Evolutionary conservation across 1,284 basidiomycete genomes (phyloP).

Genomic region (Cerioporus squamosus): DNA sequence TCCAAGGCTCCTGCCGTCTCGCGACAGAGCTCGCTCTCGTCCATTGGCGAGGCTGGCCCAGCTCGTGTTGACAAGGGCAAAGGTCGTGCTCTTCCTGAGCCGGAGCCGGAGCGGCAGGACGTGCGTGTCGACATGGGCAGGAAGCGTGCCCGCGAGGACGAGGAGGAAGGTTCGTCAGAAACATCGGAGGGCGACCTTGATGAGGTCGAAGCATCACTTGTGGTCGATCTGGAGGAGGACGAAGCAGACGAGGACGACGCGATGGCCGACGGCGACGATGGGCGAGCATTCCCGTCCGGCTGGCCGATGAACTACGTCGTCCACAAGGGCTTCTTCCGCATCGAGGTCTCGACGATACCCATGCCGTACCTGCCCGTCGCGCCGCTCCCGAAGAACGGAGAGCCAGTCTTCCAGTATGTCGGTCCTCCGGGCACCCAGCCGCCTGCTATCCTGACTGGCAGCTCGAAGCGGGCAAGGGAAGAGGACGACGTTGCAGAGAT

Average conservation of each 20-base stretch:
- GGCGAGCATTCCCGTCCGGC: background rate
- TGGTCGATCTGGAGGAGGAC: background rate
- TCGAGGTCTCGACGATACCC: background rate
- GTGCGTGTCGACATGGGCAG: conserved; percentile 13
- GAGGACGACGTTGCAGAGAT: too few relatives aligned
- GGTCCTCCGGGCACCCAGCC: background rate
- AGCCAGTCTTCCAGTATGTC: background rate
- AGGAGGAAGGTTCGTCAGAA: background rate
- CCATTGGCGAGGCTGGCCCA: background rate
- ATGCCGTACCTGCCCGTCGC: background rate
- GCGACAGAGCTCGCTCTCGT: too few relatives aligned
- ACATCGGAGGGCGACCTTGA: background rate
- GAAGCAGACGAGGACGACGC: background rate
- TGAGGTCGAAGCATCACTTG: background rate
- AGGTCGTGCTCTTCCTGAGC: background rate
- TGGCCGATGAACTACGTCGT: background rate
- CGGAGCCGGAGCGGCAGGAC: background rate
- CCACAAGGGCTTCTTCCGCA: background rate
- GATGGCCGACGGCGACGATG: background rate
- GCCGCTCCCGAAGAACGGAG: background rate
- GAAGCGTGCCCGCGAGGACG: conserved; percentile 15
- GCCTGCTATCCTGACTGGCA: too few relatives aligned
- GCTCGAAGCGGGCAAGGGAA: too few relatives aligned
- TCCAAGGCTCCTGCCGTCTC: background rate
- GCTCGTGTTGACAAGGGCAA: background rate